Conservation (phyloP, 108 stramenopile species). For the Epipyxis sp. region DNA sequence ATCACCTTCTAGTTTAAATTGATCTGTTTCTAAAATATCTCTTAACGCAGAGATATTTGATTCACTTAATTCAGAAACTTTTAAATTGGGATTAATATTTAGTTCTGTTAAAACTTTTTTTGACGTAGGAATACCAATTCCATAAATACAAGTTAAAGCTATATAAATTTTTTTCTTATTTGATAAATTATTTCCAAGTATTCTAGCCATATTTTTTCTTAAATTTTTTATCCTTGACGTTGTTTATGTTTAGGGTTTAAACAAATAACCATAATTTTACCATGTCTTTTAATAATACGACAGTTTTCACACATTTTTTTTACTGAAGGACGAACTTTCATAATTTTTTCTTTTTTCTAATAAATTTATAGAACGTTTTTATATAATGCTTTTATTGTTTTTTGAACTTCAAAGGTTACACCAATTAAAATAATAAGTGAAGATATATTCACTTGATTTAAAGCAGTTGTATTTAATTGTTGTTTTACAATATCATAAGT, state of each 20-base stretch:
- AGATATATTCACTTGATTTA: slow-evolving; percentile 2
- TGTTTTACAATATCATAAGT: neutral
- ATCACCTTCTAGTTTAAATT: slow-evolving; percentile 6
- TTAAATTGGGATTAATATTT: neutral
- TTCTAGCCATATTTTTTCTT: slow-evolving; percentile 1
- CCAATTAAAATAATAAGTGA: neutral
- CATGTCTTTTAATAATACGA: slow-evolving; percentile 1
- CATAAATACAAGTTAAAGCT: slow-evolving; percentile 10
- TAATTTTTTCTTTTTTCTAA: neutral
- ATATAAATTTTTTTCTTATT: slow-evolving; percentile 7
- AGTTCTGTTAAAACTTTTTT: neutral
- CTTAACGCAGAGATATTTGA: neutral
- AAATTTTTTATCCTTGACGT: neutral
- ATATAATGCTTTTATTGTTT: slow-evolving; percentile 2
- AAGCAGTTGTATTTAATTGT: neutral
- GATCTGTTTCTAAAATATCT: slow-evolving; percentile 6
- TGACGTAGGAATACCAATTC: neutral
- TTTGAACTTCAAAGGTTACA: neutral
- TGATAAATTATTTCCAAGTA: slow-evolving; percentile 6
- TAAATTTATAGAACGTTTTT: neutral
- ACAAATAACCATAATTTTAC: slow-evolving; percentile 10
- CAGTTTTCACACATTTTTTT: slow-evolving; percentile 14
- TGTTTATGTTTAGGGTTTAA: slow-evolving; percentile 10
- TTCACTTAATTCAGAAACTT: neutral
- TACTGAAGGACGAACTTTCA: slow-evolving; percentile 5